Evolutionary conservation across 306 rosid genomes (phyloP).

Genomic region (Gastrolobium bilobum): DNA sequence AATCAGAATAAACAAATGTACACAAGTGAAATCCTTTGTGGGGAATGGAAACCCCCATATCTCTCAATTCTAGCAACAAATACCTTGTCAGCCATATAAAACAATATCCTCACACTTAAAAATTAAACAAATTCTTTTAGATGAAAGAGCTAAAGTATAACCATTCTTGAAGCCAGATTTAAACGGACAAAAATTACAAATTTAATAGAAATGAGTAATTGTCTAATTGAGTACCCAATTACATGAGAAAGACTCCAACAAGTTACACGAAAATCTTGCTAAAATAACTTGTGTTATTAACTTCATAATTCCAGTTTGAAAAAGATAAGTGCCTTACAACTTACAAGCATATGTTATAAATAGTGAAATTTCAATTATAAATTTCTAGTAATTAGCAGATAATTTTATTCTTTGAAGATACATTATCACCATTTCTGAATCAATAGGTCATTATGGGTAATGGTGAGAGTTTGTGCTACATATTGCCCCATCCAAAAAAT

Average conservation of each 20-base stretch:
- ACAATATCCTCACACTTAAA: conserved; percentile 31
- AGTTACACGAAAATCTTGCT: neutral
- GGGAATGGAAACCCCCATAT: neutral
- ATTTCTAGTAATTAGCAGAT: conserved; percentile 8
- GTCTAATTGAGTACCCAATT: neutral
- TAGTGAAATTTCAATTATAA: neutral
- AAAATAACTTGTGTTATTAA: neutral
- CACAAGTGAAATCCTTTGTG: conserved; percentile 32
- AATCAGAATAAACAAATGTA: conserved; percentile 37
- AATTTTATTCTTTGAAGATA: conserved; percentile 7
- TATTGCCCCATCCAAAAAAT: neutral
- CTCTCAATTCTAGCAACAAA: conserved; percentile 17
- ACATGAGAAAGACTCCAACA: neutral
- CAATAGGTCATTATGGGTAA: neutral
- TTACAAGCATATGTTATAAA: neutral
- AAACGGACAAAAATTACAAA: neutral
- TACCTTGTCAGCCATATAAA: conserved; percentile 25
- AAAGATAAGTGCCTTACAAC: neutral
- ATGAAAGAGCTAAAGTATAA: neutral
- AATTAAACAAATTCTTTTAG: conserved; percentile 1
- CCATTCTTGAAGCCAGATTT: conserved; percentile 30
- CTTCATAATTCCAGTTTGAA: neutral
- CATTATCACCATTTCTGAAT: neutral
- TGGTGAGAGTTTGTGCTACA: neutral
- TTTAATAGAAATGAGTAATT: neutral